Evolutionary conservation across 225 moss, liverwort and hornwort genomes (phyloP).

Genomic region (Marchantia polymorpha): DNA sequence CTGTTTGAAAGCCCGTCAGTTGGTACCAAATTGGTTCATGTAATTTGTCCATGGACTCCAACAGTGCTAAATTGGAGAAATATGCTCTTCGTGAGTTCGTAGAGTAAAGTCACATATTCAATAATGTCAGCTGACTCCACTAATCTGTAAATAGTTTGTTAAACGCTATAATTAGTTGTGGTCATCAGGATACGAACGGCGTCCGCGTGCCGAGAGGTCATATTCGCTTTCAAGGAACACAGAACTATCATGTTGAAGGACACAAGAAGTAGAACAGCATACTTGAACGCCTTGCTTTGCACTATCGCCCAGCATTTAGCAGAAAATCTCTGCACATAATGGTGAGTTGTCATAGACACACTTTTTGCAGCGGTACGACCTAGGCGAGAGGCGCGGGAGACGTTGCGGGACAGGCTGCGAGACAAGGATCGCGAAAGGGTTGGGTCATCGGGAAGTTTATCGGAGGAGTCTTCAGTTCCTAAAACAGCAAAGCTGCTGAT

Average conservation of each 20-base stretch:
- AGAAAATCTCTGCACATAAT: constrained; percentile 36
- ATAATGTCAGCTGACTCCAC: too few relatives aligned
- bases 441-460: not conserved
- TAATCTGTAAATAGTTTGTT: too few relatives aligned
- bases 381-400: constrained; percentile 21
- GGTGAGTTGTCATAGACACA: constrained; percentile 36
- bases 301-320: constrained; percentile 51
- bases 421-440: constrained; percentile 21
- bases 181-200: constrained; percentile 60
- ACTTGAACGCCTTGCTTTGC: constrained; percentile 51
- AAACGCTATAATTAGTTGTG: not conserved
- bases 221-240: constrained; percentile 49
- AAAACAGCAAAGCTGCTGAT: constrained; percentile 34
- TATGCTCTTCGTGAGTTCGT: too few relatives aligned
- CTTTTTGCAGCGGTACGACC: constrained; percentile 41
- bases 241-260: constrained; percentile 65
- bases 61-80: too few relatives aligned
- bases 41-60: too few relatives aligned
- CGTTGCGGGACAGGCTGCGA: constrained; percentile 36
- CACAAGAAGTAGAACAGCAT: constrained; percentile 52
- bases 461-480: not conserved
- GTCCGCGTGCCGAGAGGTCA: constrained; percentile 28
- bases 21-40: too few relatives aligned
- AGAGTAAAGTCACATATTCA: too few relatives aligned
- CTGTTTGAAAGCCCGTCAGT: too few relatives aligned